These are phyloP conservation scores for Bryum argenteum DNA, from an alignment of 225 moss, liverwort and hornwort genomes.

Conservation along the genomic window DNA sequence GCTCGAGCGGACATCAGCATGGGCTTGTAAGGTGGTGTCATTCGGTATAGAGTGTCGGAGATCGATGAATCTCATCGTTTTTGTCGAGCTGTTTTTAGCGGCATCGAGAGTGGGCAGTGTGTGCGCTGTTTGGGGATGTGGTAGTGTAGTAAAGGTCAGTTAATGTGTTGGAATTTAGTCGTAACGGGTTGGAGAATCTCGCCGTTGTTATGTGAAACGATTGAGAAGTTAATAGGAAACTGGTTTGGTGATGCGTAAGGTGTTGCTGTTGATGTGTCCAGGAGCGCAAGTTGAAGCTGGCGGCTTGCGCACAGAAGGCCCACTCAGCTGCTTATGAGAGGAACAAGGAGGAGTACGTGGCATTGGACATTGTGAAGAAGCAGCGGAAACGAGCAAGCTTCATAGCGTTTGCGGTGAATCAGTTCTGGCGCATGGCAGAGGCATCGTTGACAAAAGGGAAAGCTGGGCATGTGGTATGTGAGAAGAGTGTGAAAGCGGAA, in stretches of 20 bases:
- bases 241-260: background rate
- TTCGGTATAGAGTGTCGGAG: background rate
- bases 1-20: background rate
- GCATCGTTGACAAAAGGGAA: conserved; percentile 45
- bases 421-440: conserved; percentile 71
- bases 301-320: conserved; percentile 60
- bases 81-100: background rate
- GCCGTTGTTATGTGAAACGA: background rate
- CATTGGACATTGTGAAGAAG: conserved; percentile 43
- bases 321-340: conserved; percentile 51
- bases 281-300: conserved; percentile 85
- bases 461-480: conserved; percentile 19
- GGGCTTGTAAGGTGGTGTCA: background rate
- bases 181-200: background rate
- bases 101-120: background rate
- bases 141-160: too few relatives aligned
- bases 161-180: background rate
- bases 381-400: conserved; percentile 66
- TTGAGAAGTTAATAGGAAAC: background rate
- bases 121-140: background rate
- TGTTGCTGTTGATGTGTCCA: conserved; percentile 31
- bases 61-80: background rate
- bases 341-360: conserved; percentile 53
- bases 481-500: conserved; percentile 35
- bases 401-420: conserved; percentile 62